Base-by-base conservation (phyloP, 495 filamentous ascomycete species). In the Penicillium pulvis region DNA sequence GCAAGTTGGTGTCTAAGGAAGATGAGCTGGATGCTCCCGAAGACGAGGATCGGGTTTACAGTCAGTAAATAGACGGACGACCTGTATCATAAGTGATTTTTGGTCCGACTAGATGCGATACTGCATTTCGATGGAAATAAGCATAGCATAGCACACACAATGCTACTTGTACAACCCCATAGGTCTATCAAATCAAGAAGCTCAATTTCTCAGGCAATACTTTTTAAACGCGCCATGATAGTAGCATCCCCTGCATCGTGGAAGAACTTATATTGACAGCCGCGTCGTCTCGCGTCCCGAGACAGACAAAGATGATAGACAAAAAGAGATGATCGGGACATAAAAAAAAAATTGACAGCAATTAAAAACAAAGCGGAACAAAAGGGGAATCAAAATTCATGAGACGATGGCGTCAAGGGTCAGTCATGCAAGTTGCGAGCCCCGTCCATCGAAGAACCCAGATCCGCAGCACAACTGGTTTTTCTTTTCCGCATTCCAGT, bases 1-100 rank as follows among this genome's bases (percentile, higher is more conserved):
- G 86, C 2, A 69, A 71, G 55, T 69, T 75, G 50, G 83, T 90
- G 3, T 57, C 67, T 16, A 75, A 73, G 42, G 86, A 90, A 67
- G 83, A 83, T 59, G 85, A 90, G 68, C 70, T 83, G 57, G 86
- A 90, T 61, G 57, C 57, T 42, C 58, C 69, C 5, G 68, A 62
- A 23, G 75, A 75, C 31, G 44, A 46, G 39, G 72, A 75, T 55
- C 55, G 56, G 54, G 56, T 70, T 16, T 68, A 61, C 41, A 71
- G 67, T 17, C 66, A 67, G 61, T 70, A 68, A 36, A 17, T 41
- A 41, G 1, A 36, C 12, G 33, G 39, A 41, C 3, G 16, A 5
- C 39, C 14, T 36, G 33, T 36, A 45, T 45, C 16, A 24, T 24
- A 45, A 36, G 33, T 36, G 33, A 14, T 36, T 36, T 36, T 14